phyloP scores from a whole-genome alignment of 345 rosid species.

The Brassica napus region DNA sequence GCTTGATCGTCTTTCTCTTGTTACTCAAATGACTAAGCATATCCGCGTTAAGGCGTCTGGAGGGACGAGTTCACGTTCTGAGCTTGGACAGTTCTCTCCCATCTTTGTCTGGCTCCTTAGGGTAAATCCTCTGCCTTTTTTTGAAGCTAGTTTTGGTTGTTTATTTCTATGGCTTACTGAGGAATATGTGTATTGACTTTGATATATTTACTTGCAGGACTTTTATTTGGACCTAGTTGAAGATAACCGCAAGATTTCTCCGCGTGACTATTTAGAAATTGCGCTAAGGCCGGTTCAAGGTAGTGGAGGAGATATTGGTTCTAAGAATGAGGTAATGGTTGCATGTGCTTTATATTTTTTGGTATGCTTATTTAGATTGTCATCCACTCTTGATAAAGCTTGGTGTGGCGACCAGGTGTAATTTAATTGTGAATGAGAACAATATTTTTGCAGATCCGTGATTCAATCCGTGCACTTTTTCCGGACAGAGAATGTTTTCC shows the following conservation, averaged over 20 bases:
- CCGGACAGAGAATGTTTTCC: slow-evolving; percentile 96
- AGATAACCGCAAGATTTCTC: slow-evolving; percentile 80
- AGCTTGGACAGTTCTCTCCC: slow-evolving; percentile 91
- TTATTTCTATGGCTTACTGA: not conserved
- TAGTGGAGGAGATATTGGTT: slow-evolving; percentile 70
- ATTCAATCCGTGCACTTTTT: slow-evolving; percentile 84
- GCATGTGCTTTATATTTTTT: not conserved
- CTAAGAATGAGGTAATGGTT: slow-evolving; percentile 84
- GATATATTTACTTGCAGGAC: slow-evolving; percentile 56
- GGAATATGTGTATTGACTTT: slow-evolving; percentile 1
- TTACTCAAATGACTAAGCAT: slow-evolving; percentile 96
- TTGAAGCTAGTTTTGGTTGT: not conserved
- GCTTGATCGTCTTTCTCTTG: slow-evolving; percentile 91
- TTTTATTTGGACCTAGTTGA: slow-evolving; percentile 85
- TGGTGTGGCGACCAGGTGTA: slow-evolving; percentile 2
- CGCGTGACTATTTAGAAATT: slow-evolving; percentile 93
- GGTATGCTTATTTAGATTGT: not conserved
- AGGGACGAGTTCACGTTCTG: slow-evolving; percentile 77
- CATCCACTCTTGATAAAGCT: not conserved
- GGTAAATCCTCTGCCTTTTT: slow-evolving; percentile 48
- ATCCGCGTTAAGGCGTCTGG: slow-evolving; percentile 92
- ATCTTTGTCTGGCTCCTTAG: slow-evolving; percentile 98
- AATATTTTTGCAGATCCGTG: slow-evolving; percentile 61
- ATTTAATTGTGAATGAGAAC: not conserved
- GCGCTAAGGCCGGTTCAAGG: slow-evolving; percentile 92